Percentiles rank a stretch among this genome's conserved stretches.
Evolutionary conservation across 129 eudicot species (phyloP).

Genomic region (Deinandra increscens): DNA sequence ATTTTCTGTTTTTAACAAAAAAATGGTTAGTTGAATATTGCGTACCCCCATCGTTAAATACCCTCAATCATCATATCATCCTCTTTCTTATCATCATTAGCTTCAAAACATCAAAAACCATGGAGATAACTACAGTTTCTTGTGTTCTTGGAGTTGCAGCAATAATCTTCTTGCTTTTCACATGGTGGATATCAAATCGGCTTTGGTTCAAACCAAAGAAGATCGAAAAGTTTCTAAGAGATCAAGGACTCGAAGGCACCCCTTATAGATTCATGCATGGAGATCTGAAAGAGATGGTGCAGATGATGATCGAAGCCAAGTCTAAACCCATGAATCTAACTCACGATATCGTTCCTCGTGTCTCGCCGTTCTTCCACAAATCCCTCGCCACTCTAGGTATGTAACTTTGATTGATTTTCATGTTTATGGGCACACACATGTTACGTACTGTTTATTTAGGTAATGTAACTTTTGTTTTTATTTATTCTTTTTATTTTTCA

Average conservation of each 20-base stretch:
- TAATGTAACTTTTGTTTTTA: too few relatives aligned
- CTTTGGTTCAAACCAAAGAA: slow-evolving; percentile 56
- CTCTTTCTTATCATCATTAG: too few relatives aligned
- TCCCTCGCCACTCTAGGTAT: slow-evolving; percentile 38
- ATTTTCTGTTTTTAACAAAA: too few relatives aligned
- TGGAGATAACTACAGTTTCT: slow-evolving; percentile 11
- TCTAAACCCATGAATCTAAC: slow-evolving; percentile 41
- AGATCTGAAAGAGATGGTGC: slow-evolving; percentile 45
- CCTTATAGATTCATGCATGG: slow-evolving; percentile 49
- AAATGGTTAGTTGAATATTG: too few relatives aligned
- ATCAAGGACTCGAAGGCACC: slow-evolving; percentile 59
- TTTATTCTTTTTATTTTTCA: too few relatives aligned
- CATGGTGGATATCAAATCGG: slow-evolving; percentile 45
- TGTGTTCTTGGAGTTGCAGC: slow-evolving; percentile 14
- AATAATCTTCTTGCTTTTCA: slow-evolving; percentile 19
- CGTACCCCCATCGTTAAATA: too few relatives aligned
- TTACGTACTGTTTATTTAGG: too few relatives aligned
- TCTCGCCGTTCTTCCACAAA: slow-evolving; percentile 44
- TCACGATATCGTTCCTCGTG: slow-evolving; percentile 41
- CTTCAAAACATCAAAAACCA: too few relatives aligned
- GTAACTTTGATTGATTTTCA: background rate
- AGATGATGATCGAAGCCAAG: slow-evolving; percentile 38
- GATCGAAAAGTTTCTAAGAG: slow-evolving; percentile 44
- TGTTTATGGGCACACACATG: too few relatives aligned
- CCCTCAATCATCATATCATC: too few relatives aligned